Evolutionary conservation across 2,329 filamentous ascomycete genomes (phyloP), one percentile per base, ranked within the genome.

Genomic region (Aotearoamyces nothofagi): DNA sequence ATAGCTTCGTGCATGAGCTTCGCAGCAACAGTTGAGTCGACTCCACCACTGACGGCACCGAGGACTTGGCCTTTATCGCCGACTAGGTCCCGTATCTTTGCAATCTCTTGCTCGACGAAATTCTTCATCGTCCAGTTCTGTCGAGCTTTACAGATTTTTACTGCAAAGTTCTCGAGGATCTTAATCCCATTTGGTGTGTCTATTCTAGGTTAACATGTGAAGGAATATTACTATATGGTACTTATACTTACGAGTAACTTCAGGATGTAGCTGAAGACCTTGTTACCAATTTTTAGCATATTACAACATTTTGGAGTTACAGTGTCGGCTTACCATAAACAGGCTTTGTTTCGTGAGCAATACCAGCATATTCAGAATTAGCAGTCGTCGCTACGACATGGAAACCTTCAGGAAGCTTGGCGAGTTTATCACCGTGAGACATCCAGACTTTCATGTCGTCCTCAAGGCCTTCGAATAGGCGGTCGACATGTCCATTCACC

Each of bases 351-450:
- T 69, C 48, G 49, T 84, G 78, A 11, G 76, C 78, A 42, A 87
- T 92, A 33, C 71, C 82, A 8, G 86, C 86, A 42, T 69, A 92
- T 14, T 75, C 69, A 1, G 79, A 73, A 56, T 90, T 92, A 28
- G 60, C 49, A 2, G 83, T 87, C 4, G 63, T 76, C 28, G 79
- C 84, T 42, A 93, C 70, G 10, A 65, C 72, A 34, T 68, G 56
- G 50, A 92, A 93, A 22, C 63, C 68, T 19, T 75, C 59, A 6
- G 86, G 86, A 22, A 93, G 61, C 31, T 66, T 58, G 22, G 65
- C 66, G 8, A 96, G 67, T 62, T 92, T 92, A 56, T 94, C 84
- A 33, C 74, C 76, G 51, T 96, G 87, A 40, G 70, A 79, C 86
- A 94, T 94, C 66, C 70, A 87, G 9, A 81, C 60, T 33, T 78